Base-by-base conservation (phyloP, 495 filamentous ascomycete species). In the Echria macrotheca region DNA sequence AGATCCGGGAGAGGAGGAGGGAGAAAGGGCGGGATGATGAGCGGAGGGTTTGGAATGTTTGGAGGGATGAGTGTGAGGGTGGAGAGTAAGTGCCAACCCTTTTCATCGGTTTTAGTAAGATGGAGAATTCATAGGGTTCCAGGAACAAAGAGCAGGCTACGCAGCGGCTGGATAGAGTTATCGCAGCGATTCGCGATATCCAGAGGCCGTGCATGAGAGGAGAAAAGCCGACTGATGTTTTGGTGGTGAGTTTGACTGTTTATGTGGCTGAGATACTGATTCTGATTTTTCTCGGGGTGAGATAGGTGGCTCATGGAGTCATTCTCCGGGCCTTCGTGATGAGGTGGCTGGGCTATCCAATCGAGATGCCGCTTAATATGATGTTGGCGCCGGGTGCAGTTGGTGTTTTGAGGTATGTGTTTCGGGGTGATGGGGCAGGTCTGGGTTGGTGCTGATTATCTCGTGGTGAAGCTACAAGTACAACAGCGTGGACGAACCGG, bases 31-130 rank as follows among this genome's bases (percentile, higher is more conserved):
- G 39, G 12, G 46, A 49, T 26, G 22, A 3, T 6, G 46, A 49
- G 19, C 18, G 38, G 22, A n/a, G 11, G 26, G 35, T 26, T 21
- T 49, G 46, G 46, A 28, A 19, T 40, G 35, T 49, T 21, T 49
- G 46, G 46, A 17, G 46, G 22, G 46, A 49, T 49, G 46, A 36
- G 15, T 49, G 46, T 40, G 46, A 49, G 22, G 46, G 46, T 1
- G 46, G 46, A 36, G 46, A 49, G 46, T 49, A 31, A 29, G 46
- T 41, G 11, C 12, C 26, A 8, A 7, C 22, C 2, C 26, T 37
- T 37, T 17, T 18, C 10, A 6, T 6, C 28, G 28, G 3, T n/a
- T 28, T 11, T 38, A 15, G 5, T 22, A 24, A 21, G 35, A 3
- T 1, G 5, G n/a, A 7, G n/a, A 39, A n/a, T n/a, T 22, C 5